phyloP scores from a whole-genome alignment of 768 basidiomycete species.

The Pisolithus microcarpus region DNA sequence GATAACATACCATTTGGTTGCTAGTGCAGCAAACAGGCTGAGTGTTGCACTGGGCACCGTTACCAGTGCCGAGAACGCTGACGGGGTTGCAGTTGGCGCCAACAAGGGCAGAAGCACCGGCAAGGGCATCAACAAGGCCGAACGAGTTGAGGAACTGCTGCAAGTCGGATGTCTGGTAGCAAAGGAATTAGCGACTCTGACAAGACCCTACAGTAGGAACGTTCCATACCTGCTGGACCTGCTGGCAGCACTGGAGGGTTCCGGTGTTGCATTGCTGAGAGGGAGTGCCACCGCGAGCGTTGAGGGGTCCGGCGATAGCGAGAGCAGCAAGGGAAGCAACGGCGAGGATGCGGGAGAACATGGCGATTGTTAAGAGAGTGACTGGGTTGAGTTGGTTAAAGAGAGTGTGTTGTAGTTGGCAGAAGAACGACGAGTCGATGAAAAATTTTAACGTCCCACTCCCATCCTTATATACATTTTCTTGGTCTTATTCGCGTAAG shows the following conservation, averaged over 20 bases:
- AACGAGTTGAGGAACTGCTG: too few species aligned
- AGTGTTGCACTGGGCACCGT: constrained; percentile 3
- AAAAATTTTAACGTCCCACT: not conserved
- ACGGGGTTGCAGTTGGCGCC: constrained; percentile 6
- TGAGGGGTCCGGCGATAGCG: constrained; percentile 4
- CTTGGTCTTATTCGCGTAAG: too few species aligned
- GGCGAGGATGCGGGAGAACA: constrained; percentile 15
- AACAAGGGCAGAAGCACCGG: not conserved
- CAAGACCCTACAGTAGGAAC: not conserved
- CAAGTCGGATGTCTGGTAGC: too few species aligned
- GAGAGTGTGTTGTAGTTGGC: not conserved
- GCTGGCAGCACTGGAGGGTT: constrained; percentile 4
- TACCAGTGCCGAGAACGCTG: not conserved
- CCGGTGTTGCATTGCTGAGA: constrained; percentile 8
- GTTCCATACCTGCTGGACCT: not conserved
- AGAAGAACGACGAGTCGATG: not conserved
- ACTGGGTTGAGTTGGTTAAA: not conserved
- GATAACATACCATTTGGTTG: constrained; percentile 2
- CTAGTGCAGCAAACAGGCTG: constrained; percentile 7
- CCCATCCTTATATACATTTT: not conserved
- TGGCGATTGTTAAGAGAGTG: not conserved
- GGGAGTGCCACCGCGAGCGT: not conserved
- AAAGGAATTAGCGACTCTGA: not conserved
- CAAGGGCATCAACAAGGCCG: not conserved
- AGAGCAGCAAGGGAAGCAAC: constrained; percentile 14